Base-by-base conservation (phyloP, 306 rosid species). In the Trifolium dubium region DNA sequence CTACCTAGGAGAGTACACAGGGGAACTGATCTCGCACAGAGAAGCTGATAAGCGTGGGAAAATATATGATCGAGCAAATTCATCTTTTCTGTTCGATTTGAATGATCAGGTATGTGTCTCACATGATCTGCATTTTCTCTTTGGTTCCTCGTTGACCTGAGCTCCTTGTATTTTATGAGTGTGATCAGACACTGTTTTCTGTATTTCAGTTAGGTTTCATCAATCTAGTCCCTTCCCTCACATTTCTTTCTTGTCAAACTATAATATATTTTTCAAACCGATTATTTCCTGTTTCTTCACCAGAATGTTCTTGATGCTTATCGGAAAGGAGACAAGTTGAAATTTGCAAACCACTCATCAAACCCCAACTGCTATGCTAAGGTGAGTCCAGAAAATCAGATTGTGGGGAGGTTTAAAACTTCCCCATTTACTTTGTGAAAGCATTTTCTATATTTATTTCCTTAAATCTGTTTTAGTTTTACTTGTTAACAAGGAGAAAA, bases 1-100 rank as follows among this genome's bases (percentile, higher is more conserved):
- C 67, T 94, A 94, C 79, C 90, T 94, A 30, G 98, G 98, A 73
- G 98, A 94, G 75, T 94, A 94, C 81, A 94, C 98, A 0, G 98
- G 98, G 17, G 97, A 94, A 84, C 76, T 94, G 75, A 88, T 94
- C 83, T 94, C 98, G 58, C 98, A 94, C 72, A 85, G 96, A 39
- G 98, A 94, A 84, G 98, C 98, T 0, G 98, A 94, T 71, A 91
- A 90, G 83, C 92, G 98, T 65, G 98, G 98, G 74, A 94, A 94
- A 84, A 91, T 94, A 72, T 94, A 94, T 47, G 98, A 94, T 80
- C 98, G 97, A 51, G 98, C 94, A 19, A 92, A 94, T 84, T 94
- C 98, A 0, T 94, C 98, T 50, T 94, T 94, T 81, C 98, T 94
- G 77, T 94, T 94, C 39, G 98, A 94, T 89, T 87, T 94, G 86